phyloP scores from a whole-genome alignment of 148 eudicot species.

The Rhododendron ferrugineum region DNA sequence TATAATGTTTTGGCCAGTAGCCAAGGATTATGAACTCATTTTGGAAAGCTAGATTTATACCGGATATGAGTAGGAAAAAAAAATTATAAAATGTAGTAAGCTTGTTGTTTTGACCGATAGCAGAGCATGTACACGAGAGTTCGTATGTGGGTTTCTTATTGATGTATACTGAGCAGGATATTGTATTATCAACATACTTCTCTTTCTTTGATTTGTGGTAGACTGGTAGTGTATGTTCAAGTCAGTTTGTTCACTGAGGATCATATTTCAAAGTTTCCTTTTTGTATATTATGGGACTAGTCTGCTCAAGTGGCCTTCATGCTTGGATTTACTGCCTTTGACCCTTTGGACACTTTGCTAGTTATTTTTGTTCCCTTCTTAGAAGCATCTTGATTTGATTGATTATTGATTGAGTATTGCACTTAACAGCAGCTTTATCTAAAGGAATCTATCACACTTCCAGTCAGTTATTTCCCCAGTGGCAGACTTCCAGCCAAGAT shows the following conservation, averaged over 20 bases:
- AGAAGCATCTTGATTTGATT: slow-evolving; percentile 8
- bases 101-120: background rate
- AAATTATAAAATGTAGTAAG: background rate
- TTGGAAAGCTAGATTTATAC: background rate
- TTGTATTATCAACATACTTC: background rate
- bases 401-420: slow-evolving; percentile 1
- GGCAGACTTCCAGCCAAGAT: slow-evolving; percentile 59
- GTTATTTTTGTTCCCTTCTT: background rate
- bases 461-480: slow-evolving; percentile 48
- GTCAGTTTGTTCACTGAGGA: background rate
- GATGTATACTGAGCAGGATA: background rate
- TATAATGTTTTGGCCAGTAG: background rate
- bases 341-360: background rate
- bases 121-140: background rate
- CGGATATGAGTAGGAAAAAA: background rate
- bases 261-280: background rate
- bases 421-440: slow-evolving; percentile 36
- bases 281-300: background rate
- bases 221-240: background rate
- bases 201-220: background rate
- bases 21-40: background rate
- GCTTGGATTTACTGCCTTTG: background rate
- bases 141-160: background rate
- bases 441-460: slow-evolving; percentile 60
- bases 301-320: background rate